Percentiles rank a stretch among this genome's conserved stretches.
These are phyloP conservation scores for Musa beccarii DNA, from an alignment of 176 grass and related monocot genomes.

Conservation along the genomic window DNA sequence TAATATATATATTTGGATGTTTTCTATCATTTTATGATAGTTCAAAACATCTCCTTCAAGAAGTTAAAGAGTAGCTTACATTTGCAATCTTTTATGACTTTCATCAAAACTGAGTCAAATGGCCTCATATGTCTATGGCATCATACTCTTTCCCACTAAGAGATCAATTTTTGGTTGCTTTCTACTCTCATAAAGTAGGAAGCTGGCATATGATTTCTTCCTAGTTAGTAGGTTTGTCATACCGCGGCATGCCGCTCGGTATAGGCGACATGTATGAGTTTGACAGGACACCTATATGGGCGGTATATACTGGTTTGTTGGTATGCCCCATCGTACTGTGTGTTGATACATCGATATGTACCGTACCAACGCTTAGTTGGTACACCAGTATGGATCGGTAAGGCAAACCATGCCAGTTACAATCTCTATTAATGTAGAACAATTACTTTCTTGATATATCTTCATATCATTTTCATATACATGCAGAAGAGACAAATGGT, in stretches of 20 bases:
- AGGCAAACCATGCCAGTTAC: background rate
- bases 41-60: background rate
- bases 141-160: background rate
- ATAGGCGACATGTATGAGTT: too few relatives aligned
- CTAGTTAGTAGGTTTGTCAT: too few relatives aligned
- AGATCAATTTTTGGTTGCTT: background rate
- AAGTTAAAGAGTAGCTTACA: background rate
- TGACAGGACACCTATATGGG: too few relatives aligned
- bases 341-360: too few relatives aligned
- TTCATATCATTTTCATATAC: background rate
- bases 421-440: conserved; percentile 1
- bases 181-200: background rate
- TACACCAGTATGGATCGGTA: too few relatives aligned
- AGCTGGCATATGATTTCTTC: background rate
- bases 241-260: too few relatives aligned
- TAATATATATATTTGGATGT: background rate
- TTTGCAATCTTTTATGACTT: background rate
- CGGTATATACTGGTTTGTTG: too few relatives aligned
- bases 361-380: too few relatives aligned
- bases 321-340: too few relatives aligned
- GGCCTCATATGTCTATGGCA: background rate
- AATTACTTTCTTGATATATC: background rate
- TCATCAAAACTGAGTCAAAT: background rate
- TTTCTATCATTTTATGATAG: background rate
- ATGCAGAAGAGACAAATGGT: conserved; percentile 30